phyloP scores from a whole-genome alignment of 176 grass and related monocot genomes.

The Musa troglodytarum region DNA sequence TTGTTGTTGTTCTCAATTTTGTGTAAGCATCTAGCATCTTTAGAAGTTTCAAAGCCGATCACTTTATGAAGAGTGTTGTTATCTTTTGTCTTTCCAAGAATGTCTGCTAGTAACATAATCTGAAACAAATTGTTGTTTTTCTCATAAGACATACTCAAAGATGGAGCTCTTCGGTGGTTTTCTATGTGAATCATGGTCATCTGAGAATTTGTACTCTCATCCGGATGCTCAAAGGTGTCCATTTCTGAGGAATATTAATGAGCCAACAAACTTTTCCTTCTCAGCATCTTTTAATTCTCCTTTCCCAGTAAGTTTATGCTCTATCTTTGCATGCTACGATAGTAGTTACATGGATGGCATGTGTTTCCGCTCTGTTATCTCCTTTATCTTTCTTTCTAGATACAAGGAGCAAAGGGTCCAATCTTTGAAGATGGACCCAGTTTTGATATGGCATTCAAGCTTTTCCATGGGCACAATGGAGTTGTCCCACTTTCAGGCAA shows the following conservation, averaged over 20 bases:
- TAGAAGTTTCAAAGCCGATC: not conserved
- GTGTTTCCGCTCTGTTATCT: not conserved
- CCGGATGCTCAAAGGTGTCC: constrained; percentile 56
- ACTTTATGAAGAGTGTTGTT: not conserved
- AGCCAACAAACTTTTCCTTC: constrained; percentile 46
- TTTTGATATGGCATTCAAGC: constrained; percentile 64
- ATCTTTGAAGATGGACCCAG: constrained; percentile 76
- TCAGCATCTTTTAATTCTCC: constrained; percentile 39
- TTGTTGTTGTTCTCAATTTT: too few species aligned
- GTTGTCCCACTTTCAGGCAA: constrained; percentile 66
- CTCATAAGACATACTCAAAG: constrained; percentile 18
- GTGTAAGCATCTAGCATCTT: too few species aligned
- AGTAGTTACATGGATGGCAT: not conserved
- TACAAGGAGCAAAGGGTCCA: constrained; percentile 37
- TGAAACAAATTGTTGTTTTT: constrained; percentile 2
- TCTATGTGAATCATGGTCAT: constrained; percentile 32
- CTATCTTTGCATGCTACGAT: not conserved
- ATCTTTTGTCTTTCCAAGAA: not conserved
- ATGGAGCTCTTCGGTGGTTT: constrained; percentile 61
- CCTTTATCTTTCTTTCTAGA: constrained; percentile 28
- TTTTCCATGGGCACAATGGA: constrained; percentile 67
- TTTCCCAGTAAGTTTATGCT: constrained; percentile 36
- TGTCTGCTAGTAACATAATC: not conserved
- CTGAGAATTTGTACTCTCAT: constrained; percentile 39
- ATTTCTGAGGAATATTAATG: constrained; percentile 65